Conservation (phyloP, 2,329 filamentous ascomycete genomes). For the Talaromyces rugulosus region DNA sequence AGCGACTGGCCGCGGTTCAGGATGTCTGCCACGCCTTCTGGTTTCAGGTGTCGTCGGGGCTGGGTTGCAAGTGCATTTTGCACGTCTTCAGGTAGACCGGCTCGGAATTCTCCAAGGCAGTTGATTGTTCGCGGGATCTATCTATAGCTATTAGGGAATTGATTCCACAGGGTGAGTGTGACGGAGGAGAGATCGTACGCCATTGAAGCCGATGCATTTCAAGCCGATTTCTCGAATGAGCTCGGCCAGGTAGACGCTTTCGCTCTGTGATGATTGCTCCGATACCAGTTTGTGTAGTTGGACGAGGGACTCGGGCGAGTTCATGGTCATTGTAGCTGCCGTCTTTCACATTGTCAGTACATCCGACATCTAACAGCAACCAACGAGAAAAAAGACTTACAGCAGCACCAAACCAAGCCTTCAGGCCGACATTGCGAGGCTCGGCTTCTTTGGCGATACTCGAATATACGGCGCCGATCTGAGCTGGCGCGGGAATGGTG, state of each 20-base stretch:
- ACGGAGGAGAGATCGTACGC: conserved; percentile 13
- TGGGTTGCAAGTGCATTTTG: conserved; percentile 8
- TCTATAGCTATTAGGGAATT: neutral
- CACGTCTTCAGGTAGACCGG: conserved; percentile 53
- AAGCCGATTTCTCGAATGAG: conserved; percentile 43
- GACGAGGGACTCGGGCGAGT: conserved; percentile 71
- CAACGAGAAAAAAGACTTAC: conserved; percentile 61
- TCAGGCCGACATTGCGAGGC: conserved; percentile 49
- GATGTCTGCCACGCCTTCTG: conserved; percentile 52
- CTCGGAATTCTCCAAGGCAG: conserved; percentile 67
- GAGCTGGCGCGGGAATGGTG: conserved; percentile 59
- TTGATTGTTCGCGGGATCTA: conserved; percentile 76
- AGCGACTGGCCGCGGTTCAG: conserved; percentile 58
- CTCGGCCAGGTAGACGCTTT: conserved; percentile 31
- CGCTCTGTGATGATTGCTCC: conserved; percentile 20
- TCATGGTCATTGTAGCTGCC: conserved; percentile 79
- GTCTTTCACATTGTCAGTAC: conserved; percentile 48
- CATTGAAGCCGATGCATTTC: conserved; percentile 47
- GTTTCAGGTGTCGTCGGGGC: conserved; percentile 32
- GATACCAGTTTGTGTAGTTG: conserved; percentile 53
- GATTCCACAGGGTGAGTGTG: neutral
- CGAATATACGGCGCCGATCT: conserved; percentile 62
- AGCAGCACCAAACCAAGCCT: conserved; percentile 48
- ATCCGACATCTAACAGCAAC: neutral
- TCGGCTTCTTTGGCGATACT: conserved; percentile 61